Evolutionary conservation across 805 yeast genomes (phyloP).

Genomic region (Lipomyces spencermartinsiae): DNA sequence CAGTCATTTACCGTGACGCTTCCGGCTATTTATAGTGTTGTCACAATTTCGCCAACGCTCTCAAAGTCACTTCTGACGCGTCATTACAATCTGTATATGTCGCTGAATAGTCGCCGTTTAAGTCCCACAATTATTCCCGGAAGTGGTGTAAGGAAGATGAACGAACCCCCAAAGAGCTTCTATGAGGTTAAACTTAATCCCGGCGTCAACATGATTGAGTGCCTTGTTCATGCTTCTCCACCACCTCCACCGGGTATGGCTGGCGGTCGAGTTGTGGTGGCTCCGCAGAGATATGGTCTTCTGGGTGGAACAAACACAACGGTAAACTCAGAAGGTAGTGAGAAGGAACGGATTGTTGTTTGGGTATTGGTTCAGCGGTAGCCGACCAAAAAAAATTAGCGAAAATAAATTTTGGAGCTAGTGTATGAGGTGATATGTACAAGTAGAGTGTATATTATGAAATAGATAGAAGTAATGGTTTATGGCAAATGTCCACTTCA

Average conservation of each 20-base stretch:
- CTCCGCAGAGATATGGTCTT: constrained; percentile 24
- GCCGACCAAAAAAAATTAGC: not conserved
- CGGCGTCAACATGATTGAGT: constrained; percentile 36
- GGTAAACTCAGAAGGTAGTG: constrained; percentile 33
- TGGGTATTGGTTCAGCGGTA: constrained; percentile 36
- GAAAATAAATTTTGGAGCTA: not conserved
- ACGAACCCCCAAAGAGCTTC: constrained; percentile 36
- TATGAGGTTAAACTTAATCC: constrained; percentile 35
- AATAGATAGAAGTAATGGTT: too few species aligned
- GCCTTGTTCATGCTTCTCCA: constrained; percentile 38
- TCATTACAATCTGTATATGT: constrained; percentile 37
- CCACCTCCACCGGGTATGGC: constrained; percentile 15
- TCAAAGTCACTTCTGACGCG: constrained; percentile 31
- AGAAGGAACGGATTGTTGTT: constrained; percentile 36
- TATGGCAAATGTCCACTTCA: not conserved
- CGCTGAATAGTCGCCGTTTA: constrained; percentile 35
- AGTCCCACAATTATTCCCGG: constrained; percentile 34
- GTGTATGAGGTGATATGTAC: not conserved
- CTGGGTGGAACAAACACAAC: constrained; percentile 26
- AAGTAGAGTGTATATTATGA: not conserved
- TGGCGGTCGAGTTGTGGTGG: constrained; percentile 15
- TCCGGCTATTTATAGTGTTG: constrained; percentile 31
- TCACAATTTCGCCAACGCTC: constrained; percentile 37
- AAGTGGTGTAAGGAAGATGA: constrained; percentile 18
- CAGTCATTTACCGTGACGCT: constrained; percentile 36